These are phyloP conservation scores for Castanea sativa DNA, from an alignment of 306 rosid genomes.

Conservation along the genomic window DNA sequence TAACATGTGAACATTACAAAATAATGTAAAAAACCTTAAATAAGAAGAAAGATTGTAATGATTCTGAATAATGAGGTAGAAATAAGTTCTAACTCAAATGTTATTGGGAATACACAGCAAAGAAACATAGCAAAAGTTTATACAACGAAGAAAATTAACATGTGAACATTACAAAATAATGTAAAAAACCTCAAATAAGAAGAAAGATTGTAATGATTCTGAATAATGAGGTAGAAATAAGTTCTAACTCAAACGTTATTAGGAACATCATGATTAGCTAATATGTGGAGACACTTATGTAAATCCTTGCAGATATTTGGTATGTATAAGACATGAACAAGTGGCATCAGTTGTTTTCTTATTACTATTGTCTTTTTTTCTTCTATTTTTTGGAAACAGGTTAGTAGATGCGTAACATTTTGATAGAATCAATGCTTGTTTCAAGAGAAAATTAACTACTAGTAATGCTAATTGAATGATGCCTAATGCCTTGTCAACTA, in stretches of 20 bases:
- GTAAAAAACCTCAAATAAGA: not conserved
- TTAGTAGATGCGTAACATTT: not conserved
- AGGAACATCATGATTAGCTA: not conserved
- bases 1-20: not conserved
- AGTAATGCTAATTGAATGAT: not conserved
- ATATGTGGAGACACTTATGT: not conserved
- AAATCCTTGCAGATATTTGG: not conserved
- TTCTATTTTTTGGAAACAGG: not conserved
- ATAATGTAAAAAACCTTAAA: not conserved
- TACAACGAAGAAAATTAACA: not conserved
- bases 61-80: not conserved
- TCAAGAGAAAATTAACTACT: not conserved
- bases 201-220: not conserved
- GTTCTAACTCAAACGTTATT: not conserved
- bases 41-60: not conserved
- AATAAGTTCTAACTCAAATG: not conserved
- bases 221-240: not conserved
- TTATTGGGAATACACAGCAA: too few relatives aligned
- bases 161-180: not conserved
- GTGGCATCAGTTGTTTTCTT: not conserved
- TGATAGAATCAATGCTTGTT: not conserved
- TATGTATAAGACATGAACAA: not conserved
- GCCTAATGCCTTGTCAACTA: not conserved
- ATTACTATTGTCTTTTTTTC: not conserved
- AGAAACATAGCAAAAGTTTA: not conserved